A percentile compares a stretch with the other conserved stretches of the same genome.
phyloP scores from a whole-genome alignment of 768 basidiomycete species.

The Chiua virens region DNA sequence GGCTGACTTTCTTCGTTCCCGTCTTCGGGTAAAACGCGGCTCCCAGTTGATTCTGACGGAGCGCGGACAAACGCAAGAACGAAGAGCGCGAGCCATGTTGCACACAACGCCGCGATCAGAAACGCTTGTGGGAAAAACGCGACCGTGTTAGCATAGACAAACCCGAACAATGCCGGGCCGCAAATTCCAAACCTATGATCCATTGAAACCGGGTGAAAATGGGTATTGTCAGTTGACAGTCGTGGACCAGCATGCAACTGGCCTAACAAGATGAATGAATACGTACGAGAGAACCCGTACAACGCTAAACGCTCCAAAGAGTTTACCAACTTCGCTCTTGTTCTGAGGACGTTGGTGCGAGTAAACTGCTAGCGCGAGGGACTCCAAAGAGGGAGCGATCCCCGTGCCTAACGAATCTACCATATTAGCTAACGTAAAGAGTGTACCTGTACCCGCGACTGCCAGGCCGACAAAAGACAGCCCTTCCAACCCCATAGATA shows the following conservation, averaged over 20 bases:
- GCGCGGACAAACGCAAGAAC: conserved; percentile 51
- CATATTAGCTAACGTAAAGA: conserved; percentile 53
- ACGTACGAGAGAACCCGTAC: conserved; percentile 63
- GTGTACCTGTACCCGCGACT: conserved; percentile 41
- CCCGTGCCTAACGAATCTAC: conserved; percentile 61
- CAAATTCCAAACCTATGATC: conserved; percentile 58
- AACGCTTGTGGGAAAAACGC: conserved; percentile 66
- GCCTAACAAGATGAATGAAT: not conserved
- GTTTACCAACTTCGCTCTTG: conserved; percentile 58
- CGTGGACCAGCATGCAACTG: not conserved
- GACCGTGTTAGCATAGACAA: conserved; percentile 73
- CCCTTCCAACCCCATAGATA: conserved; percentile 59
- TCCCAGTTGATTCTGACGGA: conserved; percentile 8
- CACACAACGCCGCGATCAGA: conserved; percentile 54
- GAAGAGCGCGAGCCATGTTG: conserved; percentile 41
- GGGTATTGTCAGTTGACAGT: not conserved
- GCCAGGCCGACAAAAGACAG: conserved; percentile 51
- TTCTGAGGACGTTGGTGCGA: conserved; percentile 43
- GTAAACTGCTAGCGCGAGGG: conserved; percentile 70
- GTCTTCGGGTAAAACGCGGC: not conserved
- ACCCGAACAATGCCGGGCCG: conserved; percentile 71
- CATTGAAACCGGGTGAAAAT: not conserved
- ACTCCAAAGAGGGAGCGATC: conserved; percentile 65
- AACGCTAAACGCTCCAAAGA: conserved; percentile 83
- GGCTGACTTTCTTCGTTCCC: conserved; percentile 1